These are phyloP conservation scores for Senna tora DNA, from an alignment of 306 rosid species.

Conservation along the genomic window DNA sequence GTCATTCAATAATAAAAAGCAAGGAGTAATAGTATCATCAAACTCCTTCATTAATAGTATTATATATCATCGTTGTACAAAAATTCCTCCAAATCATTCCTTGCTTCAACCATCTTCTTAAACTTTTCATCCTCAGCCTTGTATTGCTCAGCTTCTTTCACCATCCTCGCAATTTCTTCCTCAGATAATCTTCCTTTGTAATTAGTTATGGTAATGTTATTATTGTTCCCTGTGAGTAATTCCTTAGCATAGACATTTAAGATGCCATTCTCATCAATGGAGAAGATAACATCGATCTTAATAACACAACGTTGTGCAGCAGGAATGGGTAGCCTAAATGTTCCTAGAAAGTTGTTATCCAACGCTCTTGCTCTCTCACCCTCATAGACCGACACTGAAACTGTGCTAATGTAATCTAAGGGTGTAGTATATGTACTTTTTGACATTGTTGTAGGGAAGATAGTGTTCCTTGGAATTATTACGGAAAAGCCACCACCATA, in stretches of 20 bases:
- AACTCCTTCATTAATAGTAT: too few relatives aligned
- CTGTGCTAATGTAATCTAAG: too few relatives aligned
- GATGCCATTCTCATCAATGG: slow-evolving; percentile 50
- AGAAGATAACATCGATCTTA: slow-evolving; percentile 31
- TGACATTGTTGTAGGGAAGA: too few relatives aligned
- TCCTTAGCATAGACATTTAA: slow-evolving; percentile 53
- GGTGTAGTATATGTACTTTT: too few relatives aligned
- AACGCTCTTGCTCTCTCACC: too few relatives aligned
- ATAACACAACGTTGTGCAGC: slow-evolving; percentile 38
- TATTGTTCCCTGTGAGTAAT: slow-evolving; percentile 35
- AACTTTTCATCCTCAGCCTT: slow-evolving; percentile 44
- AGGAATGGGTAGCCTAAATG: slow-evolving; percentile 27
- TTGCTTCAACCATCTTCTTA: slow-evolving; percentile 37
- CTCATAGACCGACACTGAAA: too few relatives aligned
- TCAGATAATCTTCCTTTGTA: slow-evolving; percentile 45
- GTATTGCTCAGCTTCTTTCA: slow-evolving; percentile 49
- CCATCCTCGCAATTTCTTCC: slow-evolving; percentile 43
- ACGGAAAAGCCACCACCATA: too few relatives aligned
- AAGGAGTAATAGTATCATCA: too few relatives aligned
- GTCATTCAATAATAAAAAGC: too few relatives aligned
- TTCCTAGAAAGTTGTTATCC: too few relatives aligned
- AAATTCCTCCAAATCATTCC: slow-evolving; percentile 39
- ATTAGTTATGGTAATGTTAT: slow-evolving; percentile 47
- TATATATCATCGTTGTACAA: slow-evolving; percentile 42
- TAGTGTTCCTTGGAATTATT: too few relatives aligned